Evolutionary conservation across 176 grass and related monocot species (phyloP), one percentile per base, ranked within the genome.

Genomic region (Rhynchospora pubera): DNA sequence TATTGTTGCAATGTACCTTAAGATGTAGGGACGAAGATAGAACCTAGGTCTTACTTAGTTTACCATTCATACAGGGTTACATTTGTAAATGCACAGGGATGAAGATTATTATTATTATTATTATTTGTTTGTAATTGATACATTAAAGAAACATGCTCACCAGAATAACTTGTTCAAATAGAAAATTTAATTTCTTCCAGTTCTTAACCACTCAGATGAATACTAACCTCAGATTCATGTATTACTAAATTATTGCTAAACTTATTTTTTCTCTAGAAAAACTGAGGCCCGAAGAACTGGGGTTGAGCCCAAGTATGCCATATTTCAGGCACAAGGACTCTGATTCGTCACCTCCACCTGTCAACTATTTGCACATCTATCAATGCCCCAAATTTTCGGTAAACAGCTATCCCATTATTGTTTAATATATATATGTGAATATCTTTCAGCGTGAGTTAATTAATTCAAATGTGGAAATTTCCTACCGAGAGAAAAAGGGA

Each of bases 321-420:
- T 85, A 50, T 75, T 97, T 97, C 88, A 84, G 60, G 45, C 77
- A 85, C 26, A 12, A 2, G 5, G 57, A 83, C 16, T 67, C 92
- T 23, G 13, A 77, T 32, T 65, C 18, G 15, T 58, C 61, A 34
- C 81, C 65, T 56, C 88, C 90, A 45, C 55, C 16, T 3, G 86
- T 94, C 14, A 94, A 88, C 11, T 97, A 94, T 57, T 82, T 97
- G 58, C 90, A 89, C 62, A 90, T 94, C 72, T 92, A 97, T 2
- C 57, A 82, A 16, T 94, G 88, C 64, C 6, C 78, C 59, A 94
- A 89, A 60, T 97, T 97, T 16, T 94, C 92, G 72, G 94, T 97
- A 77, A 12, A 56, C 30, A 18, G 58, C 21, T 77, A 30, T 56
- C 71, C 22, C 23, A 55, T 12, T 76, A 55, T 55, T 28, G 14